Conservation (phyloP, 2,329 filamentous ascomycete species). For the Cryphonectria naterciae region DNA sequence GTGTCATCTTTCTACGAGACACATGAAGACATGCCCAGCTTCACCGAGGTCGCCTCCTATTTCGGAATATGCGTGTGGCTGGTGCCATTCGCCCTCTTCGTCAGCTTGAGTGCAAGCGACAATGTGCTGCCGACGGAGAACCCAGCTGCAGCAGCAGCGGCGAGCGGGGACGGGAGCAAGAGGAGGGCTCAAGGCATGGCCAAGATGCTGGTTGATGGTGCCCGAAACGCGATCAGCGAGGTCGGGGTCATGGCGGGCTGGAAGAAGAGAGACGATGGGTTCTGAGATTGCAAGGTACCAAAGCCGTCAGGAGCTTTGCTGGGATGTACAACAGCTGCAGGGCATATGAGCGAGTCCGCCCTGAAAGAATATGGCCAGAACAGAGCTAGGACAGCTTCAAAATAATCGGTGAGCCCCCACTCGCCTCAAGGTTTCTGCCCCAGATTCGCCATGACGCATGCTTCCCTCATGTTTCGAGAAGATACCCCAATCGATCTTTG, state of each 20-base stretch:
- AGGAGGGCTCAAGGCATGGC: conserved; percentile 65
- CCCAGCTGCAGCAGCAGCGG: conserved; percentile 45
- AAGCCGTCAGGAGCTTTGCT: background rate
- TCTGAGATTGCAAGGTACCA: conserved; percentile 33
- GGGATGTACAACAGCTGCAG: background rate
- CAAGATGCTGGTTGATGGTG: conserved; percentile 65
- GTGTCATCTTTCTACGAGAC: conserved; percentile 66
- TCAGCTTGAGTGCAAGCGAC: conserved; percentile 90
- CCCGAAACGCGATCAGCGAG: conserved; percentile 57
- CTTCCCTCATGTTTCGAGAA: background rate
- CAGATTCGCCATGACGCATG: background rate
- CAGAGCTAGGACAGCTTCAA: conserved; percentile 11
- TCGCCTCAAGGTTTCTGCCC: background rate
- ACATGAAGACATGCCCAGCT: conserved; percentile 69
- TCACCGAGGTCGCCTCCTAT: conserved; percentile 93
- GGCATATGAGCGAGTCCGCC: background rate
- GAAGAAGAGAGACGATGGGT: conserved; percentile 46
- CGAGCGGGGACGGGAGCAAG: conserved; percentile 51
- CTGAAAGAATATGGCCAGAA: background rate
- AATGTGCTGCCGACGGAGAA: conserved; percentile 95
- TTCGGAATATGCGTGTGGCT: conserved; percentile 98
- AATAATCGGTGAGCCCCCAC: conserved; percentile 15
- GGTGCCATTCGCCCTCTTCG: conserved; percentile 92
- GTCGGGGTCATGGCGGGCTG: conserved; percentile 45
- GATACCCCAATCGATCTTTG: background rate